Base-by-base conservation (phyloP, 176 grass and related monocot species). In the Zea luxurians region DNA sequence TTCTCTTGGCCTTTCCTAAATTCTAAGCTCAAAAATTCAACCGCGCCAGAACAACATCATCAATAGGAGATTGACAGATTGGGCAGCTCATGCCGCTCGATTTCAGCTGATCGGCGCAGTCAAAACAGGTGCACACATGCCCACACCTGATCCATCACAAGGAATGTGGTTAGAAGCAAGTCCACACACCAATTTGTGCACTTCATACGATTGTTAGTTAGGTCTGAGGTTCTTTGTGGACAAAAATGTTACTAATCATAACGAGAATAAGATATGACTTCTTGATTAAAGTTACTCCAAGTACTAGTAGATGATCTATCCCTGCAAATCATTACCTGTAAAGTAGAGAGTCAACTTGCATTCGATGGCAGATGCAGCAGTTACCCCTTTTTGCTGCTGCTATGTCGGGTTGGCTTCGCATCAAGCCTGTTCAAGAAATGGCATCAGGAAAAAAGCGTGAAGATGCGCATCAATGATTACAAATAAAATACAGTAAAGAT, bases 61-160 rank as follows among this genome's bases (percentile, higher is more conserved):
- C 82, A 34, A 99, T 99, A 72, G 71, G 60, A 89, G 96, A 96
- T 64, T 74, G 84, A 41, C 96, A 99, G 50, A 86, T 89, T 46
- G 96, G 96, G 48, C 96, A 99, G 58, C 74, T 88, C 48, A 61
- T 61, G 64, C 79, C 64, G 72, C 87, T 96, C 16, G 63, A 83
- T 83, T 89, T 89, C 83, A 99, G 78, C 69, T 91, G 76, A 45
- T 68, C 21, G 6, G 92, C 96, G 63, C 96, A 99, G 20, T 99
- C 85, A 17, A 91, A 96, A 73, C 96, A 99, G 59, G 92, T 72
- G 72, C 90, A 96, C 90, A 99, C 95, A 83, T 99, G 96, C 12
- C 96, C 96, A 71, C 96, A 99, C 86, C 96, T 98, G 80, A 77
- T 49, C 49, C 27, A 64, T 48, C 27, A 27, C 27, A 69, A 76